A percentile compares a stretch with the other conserved stretches of the same genome.
phyloP scores from a whole-genome alignment of 208 protist genomes.

The Acanthamoeba royreba region DNA sequence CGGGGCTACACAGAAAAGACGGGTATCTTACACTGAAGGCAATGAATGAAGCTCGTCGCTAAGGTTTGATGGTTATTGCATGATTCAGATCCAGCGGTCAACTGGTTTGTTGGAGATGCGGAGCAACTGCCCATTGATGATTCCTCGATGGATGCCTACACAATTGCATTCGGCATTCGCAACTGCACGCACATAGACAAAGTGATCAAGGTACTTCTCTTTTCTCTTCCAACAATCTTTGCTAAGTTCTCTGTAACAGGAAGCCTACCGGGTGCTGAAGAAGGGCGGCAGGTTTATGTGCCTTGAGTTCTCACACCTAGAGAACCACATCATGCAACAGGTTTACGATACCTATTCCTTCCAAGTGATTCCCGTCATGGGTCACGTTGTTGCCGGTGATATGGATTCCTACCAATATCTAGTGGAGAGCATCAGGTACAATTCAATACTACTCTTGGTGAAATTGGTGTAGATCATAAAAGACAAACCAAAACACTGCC shows the following conservation, averaged over 20 bases:
- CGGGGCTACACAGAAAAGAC: not conserved
- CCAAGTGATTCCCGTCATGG: constrained; percentile 90
- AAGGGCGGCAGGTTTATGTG: constrained; percentile 91
- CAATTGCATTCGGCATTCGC: constrained; percentile 95
- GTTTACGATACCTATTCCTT: constrained; percentile 93
- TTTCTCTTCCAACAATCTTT: too few species aligned
- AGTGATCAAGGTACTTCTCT: constrained; percentile 39
- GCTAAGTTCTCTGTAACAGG: too few species aligned
- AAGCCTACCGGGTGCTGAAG: constrained; percentile 92
- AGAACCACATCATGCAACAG: constrained; percentile 79
- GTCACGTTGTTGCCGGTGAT: constrained; percentile 87
- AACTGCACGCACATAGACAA: constrained; percentile 92
- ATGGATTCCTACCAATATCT: constrained; percentile 92
- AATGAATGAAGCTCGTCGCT: too few species aligned
- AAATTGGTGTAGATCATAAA: too few species aligned
- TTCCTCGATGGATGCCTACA: constrained; percentile 91
- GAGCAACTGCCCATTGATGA: constrained; percentile 90
- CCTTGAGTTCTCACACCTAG: constrained; percentile 93
- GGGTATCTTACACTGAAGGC: not conserved
- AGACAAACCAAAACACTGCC: too few species aligned
- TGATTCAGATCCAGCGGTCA: constrained; percentile 49
- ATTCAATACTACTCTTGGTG: too few species aligned
- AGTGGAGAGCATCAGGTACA: constrained; percentile 91
- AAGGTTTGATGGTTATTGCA: not conserved
- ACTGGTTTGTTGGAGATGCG: constrained; percentile 78